Evolutionary conservation across 352 stramenopile species (phyloP).

Genomic region (Hyaloperonospora brassicae): DNA sequence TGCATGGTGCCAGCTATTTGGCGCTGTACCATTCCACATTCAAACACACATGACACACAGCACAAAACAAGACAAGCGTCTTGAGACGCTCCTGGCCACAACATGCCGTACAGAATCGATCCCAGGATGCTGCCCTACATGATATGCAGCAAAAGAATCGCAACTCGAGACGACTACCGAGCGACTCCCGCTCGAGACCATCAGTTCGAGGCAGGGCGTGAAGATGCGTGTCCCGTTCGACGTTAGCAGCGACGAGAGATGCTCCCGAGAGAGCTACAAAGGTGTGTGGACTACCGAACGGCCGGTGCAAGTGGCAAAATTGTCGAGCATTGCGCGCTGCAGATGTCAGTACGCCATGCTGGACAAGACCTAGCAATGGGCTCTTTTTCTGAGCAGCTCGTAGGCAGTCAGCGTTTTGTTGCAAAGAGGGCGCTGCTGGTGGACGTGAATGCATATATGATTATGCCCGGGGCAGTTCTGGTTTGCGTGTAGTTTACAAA

Average conservation of each 20-base stretch:
- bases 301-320: conserved; percentile 10
- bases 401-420: no score
- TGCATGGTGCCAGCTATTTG: conserved; percentile 80
- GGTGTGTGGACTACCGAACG: conserved; percentile 3
- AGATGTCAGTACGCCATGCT: conserved; percentile 5
- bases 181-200: conserved; percentile 33
- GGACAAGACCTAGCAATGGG: conserved; percentile 22
- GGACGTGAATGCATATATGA: conserved; percentile 38
- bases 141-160: conserved; percentile 57
- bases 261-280: conserved; percentile 12
- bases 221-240: conserved; percentile 52
- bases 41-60: neutral
- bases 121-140: conserved; percentile 56
- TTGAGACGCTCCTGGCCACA: conserved; percentile 59
- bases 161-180: conserved; percentile 64
- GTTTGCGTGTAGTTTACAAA: no score
- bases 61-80: conserved; percentile 4
- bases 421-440: no score
- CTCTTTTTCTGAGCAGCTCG: no score
- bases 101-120: conserved; percentile 58
- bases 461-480: no score
- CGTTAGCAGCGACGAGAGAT: conserved; percentile 21
- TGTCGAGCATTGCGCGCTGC: conserved; percentile 5
- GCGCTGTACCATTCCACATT: conserved; percentile 36
- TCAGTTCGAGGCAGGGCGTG: conserved; percentile 47